Percentiles rank a stretch among this genome's conserved stretches.
Conservation (phyloP, 257 asterid genomes). For the Lithospermum erythrorhizon region DNA sequence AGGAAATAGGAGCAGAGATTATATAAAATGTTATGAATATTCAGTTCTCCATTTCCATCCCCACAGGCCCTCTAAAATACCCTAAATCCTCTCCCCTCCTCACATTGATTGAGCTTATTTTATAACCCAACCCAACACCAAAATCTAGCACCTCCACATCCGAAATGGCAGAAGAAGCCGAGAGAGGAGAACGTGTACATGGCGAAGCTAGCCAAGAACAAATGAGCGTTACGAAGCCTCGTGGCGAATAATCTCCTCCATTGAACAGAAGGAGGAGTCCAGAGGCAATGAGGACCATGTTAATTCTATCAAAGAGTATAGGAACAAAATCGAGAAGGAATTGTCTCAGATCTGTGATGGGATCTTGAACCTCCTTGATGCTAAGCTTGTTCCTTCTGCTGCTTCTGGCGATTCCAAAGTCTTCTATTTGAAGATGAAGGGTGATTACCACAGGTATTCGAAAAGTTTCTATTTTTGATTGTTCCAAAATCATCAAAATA, state of each 20-base stretch:
- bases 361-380: conserved; percentile 56
- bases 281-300: conserved; percentile 78
- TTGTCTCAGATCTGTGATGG: conserved; percentile 60
- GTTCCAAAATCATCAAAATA: no score
- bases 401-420: conserved; percentile 64
- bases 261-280: conserved; percentile 73
- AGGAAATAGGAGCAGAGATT: no score
- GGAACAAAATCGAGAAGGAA: conserved; percentile 66
- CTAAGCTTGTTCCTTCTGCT: conserved; percentile 46
- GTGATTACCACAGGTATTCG: conserved; percentile 58
- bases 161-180: background rate
- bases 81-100: background rate
- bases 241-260: conserved; percentile 68
- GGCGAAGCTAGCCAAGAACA: conserved; percentile 78
- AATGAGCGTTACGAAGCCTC: conserved; percentile 67
- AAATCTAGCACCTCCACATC: background rate
- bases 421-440: conserved; percentile 76
- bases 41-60: background rate
- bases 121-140: no score
- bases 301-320: conserved; percentile 36
- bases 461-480: no score
- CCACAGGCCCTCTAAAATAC: background rate
- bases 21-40: no score
- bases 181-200: conserved; percentile 71
- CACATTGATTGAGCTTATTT: background rate